Evolutionary conservation across 1,284 basidiomycete species (phyloP), one percentile per base, ranked within the genome.

Genomic region (Exsudoporus floridanus): DNA sequence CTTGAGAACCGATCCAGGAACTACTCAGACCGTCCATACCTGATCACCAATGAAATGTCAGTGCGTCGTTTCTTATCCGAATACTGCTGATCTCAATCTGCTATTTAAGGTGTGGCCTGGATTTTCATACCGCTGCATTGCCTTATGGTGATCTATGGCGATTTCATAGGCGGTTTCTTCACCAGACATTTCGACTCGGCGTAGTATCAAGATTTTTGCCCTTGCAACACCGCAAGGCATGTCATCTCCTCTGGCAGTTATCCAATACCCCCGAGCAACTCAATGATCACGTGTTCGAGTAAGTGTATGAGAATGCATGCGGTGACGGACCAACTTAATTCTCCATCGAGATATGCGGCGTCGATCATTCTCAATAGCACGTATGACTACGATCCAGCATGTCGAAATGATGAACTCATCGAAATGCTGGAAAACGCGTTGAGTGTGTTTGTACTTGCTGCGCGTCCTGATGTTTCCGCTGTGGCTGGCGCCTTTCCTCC

Each of bases 11-110:
- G 33, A 1, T 60, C 61, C 3, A 21, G 8, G 2, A 64, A 45
- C n/a, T 45, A 60, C 30, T 64, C 60, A 2, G 60, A 57, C n/a
- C 57, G 60, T 30, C 59, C 56, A 1, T 8, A 44, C n/a, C 3
- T 59, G 7, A 25, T 53, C 7, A 50, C 52, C 10, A 50, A 7
- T 4, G 43, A 63, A 0, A 14, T 64, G 62, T 62, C 13, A 34
- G 60, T 1, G n/a, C 6, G 6, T 12, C 7, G 14, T 9, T 12
- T 31, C 10, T 21, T 21, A 5, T n/a, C 25, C n/a, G n/a, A n/a
- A 6, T 13, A 16, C 2, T 7, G 6, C 7, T 12, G n/a, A 30
- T 31, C 1, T 19, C 8, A 18, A 39, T 14, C 13, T 10, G 2
- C 28, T 16, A 37, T 31, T 28, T 6, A 14, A 50, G 52, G 27